phyloP scores from a whole-genome alignment of 2,329 filamentous ascomycete species.

The Colletotrichum echinochloae region DNA sequence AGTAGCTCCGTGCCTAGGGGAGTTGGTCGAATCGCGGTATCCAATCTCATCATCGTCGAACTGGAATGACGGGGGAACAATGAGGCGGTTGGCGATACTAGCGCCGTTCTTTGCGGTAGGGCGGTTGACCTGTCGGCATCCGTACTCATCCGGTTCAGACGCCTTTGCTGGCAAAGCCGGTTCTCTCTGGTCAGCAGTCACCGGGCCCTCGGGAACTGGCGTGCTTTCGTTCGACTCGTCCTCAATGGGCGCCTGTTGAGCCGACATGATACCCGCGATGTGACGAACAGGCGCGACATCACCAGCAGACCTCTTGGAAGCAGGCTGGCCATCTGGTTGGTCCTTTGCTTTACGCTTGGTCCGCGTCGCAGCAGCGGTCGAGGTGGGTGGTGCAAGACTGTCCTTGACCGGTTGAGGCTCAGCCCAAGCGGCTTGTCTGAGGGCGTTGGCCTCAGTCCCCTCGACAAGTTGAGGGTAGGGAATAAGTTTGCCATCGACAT shows the following conservation, averaged over 20 bases:
- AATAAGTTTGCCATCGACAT: constrained; percentile 56
- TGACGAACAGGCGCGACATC: constrained; percentile 41
- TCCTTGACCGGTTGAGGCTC: constrained; percentile 28
- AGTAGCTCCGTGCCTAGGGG: constrained; percentile 65
- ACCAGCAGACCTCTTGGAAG: constrained; percentile 60
- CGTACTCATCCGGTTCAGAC: constrained; percentile 63
- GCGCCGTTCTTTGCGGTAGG: constrained; percentile 54
- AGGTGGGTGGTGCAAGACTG: constrained; percentile 14
- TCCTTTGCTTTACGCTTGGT: constrained; percentile 64
- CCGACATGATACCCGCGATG: constrained; percentile 49
- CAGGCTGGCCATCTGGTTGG: constrained; percentile 62
- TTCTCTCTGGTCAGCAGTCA: constrained; percentile 46
- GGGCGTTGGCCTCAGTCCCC: constrained; percentile 50
- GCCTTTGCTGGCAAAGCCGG: constrained; percentile 47
- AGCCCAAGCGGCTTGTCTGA: constrained; percentile 38
- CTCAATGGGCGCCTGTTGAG: constrained; percentile 44
- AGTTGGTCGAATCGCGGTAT: constrained; percentile 69
- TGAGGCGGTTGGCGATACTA: constrained; percentile 62
- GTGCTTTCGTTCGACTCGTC: constrained; percentile 48
- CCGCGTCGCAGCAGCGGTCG: constrained; percentile 32
- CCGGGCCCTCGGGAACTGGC: constrained; percentile 41
- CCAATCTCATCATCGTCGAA: constrained; percentile 68
- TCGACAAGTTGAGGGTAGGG: constrained; percentile 59
- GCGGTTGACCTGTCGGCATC: constrained; percentile 60
- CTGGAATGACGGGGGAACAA: constrained; percentile 62